phyloP scores from a whole-genome alignment of 139 green algal species.

The Trebouxia sp. region DNA sequence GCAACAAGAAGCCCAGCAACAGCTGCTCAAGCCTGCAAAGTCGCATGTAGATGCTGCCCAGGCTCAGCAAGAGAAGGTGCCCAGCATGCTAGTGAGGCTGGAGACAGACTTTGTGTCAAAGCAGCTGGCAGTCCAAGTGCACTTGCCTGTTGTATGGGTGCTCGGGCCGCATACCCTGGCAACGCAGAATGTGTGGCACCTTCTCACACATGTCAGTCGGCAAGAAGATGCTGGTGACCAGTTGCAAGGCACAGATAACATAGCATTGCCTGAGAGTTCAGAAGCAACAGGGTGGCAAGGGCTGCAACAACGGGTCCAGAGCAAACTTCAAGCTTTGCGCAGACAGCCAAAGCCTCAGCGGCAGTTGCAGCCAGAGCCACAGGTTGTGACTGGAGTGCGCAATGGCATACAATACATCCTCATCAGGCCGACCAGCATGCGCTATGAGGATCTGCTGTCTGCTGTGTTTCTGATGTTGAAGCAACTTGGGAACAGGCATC shows the following conservation, averaged over 20 bases:
- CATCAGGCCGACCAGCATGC: background rate
- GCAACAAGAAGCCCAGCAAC: background rate
- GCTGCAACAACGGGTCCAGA: too few relatives aligned
- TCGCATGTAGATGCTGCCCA: background rate
- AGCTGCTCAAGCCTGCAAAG: too few relatives aligned
- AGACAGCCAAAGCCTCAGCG: too few relatives aligned
- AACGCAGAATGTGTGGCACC: background rate
- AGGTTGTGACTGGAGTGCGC: background rate
- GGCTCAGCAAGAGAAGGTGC: background rate
- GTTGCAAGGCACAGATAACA: background rate
- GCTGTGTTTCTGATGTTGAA: background rate
- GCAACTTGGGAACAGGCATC: background rate
- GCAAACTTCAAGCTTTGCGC: too few relatives aligned
- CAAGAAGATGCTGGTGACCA: background rate
- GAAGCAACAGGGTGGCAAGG: too few relatives aligned
- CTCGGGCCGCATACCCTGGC: background rate
- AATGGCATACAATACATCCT: background rate
- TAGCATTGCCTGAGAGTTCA: background rate
- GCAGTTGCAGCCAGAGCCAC: conserved; percentile 2
- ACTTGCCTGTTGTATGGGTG: background rate
- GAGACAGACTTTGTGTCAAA: background rate
- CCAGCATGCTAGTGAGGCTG: background rate
- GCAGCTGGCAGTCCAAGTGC: background rate
- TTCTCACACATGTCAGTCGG: background rate
- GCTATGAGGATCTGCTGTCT: background rate